phyloP scores from a whole-genome alignment of 2,329 filamentous ascomycete genomes.

The Diaporthe citriasiana region DNA sequence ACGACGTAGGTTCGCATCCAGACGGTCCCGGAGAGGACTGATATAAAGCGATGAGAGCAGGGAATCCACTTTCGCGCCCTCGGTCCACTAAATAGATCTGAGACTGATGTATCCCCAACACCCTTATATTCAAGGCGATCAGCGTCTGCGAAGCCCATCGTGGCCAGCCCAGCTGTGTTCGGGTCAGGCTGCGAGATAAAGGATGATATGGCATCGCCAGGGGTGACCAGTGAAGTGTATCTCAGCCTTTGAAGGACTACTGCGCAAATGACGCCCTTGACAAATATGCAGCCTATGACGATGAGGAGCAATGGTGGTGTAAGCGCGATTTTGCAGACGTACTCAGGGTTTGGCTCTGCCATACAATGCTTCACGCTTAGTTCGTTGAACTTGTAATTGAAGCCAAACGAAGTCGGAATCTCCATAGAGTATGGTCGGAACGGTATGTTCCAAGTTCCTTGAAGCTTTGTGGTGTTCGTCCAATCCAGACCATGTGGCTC shows the following conservation, averaged over 20 bases:
- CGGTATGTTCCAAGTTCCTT: neutral
- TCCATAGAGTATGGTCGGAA: neutral
- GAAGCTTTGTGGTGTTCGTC: neutral
- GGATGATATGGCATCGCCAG: neutral
- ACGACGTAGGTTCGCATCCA: neutral
- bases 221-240: neutral
- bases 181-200: neutral
- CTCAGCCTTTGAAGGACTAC: neutral
- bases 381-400: neutral
- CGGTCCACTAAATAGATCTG: neutral
- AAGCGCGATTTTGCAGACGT: neutral
- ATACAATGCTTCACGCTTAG: neutral
- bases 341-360: neutral
- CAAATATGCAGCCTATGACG: neutral
- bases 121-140: neutral
- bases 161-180: neutral
- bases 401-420: neutral
- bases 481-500: neutral
- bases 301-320: neutral
- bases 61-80: neutral
- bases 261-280: neutral
- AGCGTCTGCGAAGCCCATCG: neutral
- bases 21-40: neutral
- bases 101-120: neutral
- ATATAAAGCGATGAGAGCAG: neutral